Evolutionary conservation across 768 basidiomycete species (phyloP), one percentile per base, ranked within the genome.

Genomic region (Russula griseocarnosa): DNA sequence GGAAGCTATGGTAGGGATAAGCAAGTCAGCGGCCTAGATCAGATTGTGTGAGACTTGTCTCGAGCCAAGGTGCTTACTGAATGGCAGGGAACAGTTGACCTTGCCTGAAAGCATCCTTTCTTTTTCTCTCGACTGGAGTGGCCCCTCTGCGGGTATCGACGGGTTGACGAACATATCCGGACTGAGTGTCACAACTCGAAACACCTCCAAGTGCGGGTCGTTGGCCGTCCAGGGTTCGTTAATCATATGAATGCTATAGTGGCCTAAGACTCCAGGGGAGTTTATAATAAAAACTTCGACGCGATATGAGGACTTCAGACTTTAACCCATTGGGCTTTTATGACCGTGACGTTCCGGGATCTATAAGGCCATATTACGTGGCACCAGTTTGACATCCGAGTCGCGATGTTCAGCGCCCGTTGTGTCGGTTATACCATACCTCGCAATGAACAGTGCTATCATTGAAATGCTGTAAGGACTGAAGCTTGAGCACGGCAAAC

Each of bases 31-130:
- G 38, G 16, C 26, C 46, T 9, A 28, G 26, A 16, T 50, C 22
- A 40, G 18, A 24, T 13, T 16, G 5, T 24, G 13, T 32, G 32
- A 49, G n/a, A 5, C 11, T 58, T 18, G 3, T 40, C 14, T 40
- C 16, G 38, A 40, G 38, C 14, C 38, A 40, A 40, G 38, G 6
- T 16, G 70, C 77, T 72, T 50, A 85, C 94, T 87, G 74, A 98
- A 95, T 13, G 96, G 94, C n/a, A 92, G 90, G 1, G 94, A 96
- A 71, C 95, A 97, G 3, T 95, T 97, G 50, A 97, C 95, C 72
- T 86, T 92, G 16, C 92, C 92, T 1, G 81, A 84, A 64, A 86
- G 88, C 9, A 86, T 79, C 61, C 81, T 86, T 57, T 91, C 90
- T 58, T 86, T 82, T 68, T 84, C 76, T 79, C 78, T 91, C 13